These are phyloP conservation scores for Lactarius hatsudake DNA, from an alignment of 768 basidiomycete genomes.

Conservation along the genomic window DNA sequence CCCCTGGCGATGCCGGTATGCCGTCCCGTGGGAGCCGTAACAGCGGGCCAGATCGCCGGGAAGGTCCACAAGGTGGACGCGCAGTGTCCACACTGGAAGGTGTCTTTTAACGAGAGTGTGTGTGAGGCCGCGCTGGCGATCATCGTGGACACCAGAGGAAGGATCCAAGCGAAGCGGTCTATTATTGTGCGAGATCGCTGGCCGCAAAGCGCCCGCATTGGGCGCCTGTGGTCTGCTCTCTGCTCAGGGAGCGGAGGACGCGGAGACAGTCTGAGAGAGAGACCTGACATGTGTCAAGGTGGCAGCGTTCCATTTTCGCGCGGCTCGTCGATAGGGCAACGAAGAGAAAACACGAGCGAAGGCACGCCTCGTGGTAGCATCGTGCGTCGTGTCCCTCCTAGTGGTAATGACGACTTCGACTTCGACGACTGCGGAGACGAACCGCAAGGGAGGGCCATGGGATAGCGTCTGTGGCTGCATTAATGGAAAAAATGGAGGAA, in stretches of 20 bases:
- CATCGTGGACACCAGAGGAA: constrained; percentile 33
- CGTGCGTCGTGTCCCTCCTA: constrained; percentile 7
- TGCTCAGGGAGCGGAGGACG: constrained; percentile 37
- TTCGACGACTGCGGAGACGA: background rate
- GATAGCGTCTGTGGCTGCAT: background rate
- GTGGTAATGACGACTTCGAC: background rate
- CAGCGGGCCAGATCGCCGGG: background rate
- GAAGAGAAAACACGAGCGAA: background rate
- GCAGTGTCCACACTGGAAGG: constrained; percentile 43
- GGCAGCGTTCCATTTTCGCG: background rate
- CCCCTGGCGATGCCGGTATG: background rate
- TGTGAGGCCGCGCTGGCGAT: constrained; percentile 51
- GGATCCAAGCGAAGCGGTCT: no score
- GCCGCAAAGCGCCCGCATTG: constrained; percentile 30
- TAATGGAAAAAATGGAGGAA: background rate
- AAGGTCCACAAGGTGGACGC: constrained; percentile 29
- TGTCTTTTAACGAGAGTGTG: constrained; percentile 43
- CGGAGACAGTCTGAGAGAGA: constrained; percentile 28
- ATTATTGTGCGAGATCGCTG: constrained; percentile 36
- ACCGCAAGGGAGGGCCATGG: background rate
- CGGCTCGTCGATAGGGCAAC: background rate
- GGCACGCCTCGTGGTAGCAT: constrained; percentile 37
- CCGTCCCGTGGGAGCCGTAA: background rate
- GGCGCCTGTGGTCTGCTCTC: constrained; percentile 29
- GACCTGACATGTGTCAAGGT: background rate